Evolutionary conservation across 768 basidiomycete species (phyloP).

Genomic region (Phylloporus sp.): DNA sequence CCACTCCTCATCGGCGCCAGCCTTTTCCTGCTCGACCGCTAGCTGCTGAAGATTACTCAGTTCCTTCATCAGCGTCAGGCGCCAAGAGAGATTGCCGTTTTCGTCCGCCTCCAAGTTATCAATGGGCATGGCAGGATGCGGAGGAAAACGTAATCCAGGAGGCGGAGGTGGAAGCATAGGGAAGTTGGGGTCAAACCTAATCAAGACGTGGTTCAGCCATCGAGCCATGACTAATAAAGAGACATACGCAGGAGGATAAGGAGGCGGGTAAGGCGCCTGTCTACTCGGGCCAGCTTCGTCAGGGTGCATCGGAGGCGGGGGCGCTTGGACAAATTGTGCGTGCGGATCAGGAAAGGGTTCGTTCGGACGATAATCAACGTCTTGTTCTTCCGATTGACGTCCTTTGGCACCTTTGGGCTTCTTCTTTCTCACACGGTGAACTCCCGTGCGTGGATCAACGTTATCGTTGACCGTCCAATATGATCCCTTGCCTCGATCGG

Average conservation of each 20-base stretch:
- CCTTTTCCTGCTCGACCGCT: constrained; percentile 79
- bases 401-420: constrained; percentile 57
- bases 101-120: constrained; percentile 75
- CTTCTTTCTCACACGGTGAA: constrained; percentile 86
- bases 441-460: constrained; percentile 84
- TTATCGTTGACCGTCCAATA: constrained; percentile 93
- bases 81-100: constrained; percentile 77
- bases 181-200: constrained; percentile 71
- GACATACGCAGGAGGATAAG: constrained; percentile 51
- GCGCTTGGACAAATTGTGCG: constrained; percentile 48
- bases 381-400: constrained; percentile 51
- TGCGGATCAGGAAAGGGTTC: constrained; percentile 55
- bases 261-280: constrained; percentile 55
- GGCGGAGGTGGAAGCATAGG: constrained; percentile 52
- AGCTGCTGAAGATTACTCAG: constrained; percentile 67
- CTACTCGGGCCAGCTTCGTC: constrained; percentile 60
- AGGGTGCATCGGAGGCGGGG: constrained; percentile 47
- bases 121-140: constrained; percentile 52
- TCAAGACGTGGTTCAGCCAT: constrained; percentile 12
- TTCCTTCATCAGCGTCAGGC: constrained; percentile 75
- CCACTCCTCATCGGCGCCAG: constrained; percentile 78
- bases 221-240: background rate
- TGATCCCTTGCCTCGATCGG: constrained; percentile 85
- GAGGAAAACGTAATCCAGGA: constrained; percentile 58
- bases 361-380: constrained; percentile 59